These are phyloP conservation scores for Vaccinium darrowii DNA, from an alignment of 148 eudicot species.

Conservation along the genomic window DNA sequence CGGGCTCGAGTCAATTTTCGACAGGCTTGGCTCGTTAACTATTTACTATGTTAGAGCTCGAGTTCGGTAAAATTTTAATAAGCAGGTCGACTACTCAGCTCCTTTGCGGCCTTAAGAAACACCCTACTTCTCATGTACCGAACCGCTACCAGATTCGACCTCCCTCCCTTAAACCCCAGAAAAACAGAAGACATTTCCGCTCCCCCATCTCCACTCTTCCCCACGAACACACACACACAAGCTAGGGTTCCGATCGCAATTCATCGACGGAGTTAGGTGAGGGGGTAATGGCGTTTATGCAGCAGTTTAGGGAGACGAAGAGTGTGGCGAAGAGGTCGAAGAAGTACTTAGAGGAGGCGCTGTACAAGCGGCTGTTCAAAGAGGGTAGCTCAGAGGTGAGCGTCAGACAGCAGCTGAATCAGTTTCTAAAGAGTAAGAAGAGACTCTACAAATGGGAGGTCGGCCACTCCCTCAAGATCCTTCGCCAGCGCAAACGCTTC, in stretches of 20 bases:
- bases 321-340: slow-evolving; percentile 63
- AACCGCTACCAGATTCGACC: background rate
- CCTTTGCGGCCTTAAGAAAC: background rate
- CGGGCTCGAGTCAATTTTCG: too few relatives aligned
- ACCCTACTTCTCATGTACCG: background rate
- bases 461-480: slow-evolving; percentile 68
- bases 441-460: slow-evolving; percentile 93
- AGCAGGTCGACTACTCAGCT: too few relatives aligned
- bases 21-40: too few relatives aligned
- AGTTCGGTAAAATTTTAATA: too few relatives aligned
- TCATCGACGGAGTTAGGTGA: background rate
- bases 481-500: slow-evolving; percentile 68
- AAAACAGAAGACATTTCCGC: background rate
- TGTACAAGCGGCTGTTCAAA: slow-evolving; percentile 59
- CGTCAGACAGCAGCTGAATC: slow-evolving; percentile 67
- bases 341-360: slow-evolving; percentile 73
- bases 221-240: background rate
- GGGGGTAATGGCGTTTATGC: slow-evolving; percentile 35
- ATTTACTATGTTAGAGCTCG: too few relatives aligned
- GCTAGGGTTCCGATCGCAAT: slow-evolving; percentile 17
- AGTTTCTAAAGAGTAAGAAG: slow-evolving; percentile 58
- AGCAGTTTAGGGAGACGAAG: slow-evolving; percentile 51
- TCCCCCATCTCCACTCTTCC: background rate
- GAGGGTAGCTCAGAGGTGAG: slow-evolving; percentile 66
- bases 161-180: background rate